Base-by-base conservation (phyloP, 2,329 filamentous ascomycete genomes). In the Penicillium corylophilum region DNA sequence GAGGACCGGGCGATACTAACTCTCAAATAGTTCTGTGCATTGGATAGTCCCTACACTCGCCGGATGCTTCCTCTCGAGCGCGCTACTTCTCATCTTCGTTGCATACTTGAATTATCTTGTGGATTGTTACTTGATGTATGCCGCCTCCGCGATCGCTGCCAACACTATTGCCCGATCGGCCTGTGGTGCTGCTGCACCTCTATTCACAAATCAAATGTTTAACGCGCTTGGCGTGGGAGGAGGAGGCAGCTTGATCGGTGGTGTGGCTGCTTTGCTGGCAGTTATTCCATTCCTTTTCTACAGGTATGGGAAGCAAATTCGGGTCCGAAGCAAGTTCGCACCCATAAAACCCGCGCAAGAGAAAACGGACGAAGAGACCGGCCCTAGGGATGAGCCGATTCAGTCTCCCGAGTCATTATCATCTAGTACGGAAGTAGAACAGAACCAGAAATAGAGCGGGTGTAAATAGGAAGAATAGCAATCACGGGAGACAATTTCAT, bases 61-160 rank as follows among this genome's bases (percentile, higher is more conserved):
- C 2, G 76, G 76, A 1, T 70, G 70, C 15, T 74, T 77, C 50
- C 65, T 79, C 1, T 53, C 71, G 0, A 65, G 68, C 4, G 68
- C 67, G 3, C 74, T 79, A 44, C 48, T 76, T 12, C 65, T 78
- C 29, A 71, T 78, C 29, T 82, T 85, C 59, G 77, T 83, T 44
- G 69, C 75, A 33, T 79, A 77, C 56, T 67, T 82, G 31, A 82
- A 79, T 58, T 82, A 82, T 50, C 71, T 83, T 9, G 77, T 80
- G 40, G 80, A 82, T 61, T 69, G 73, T 1, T 82, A 82, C 51
- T 69, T 56, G 20, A 71, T 69, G 66, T 73, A 67, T 48, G 58
- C 58, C 18, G 60, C 60, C 12, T 59, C 56, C 8, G 60, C 60
- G 3, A 57, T 63, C 31, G 60, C 60, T 6, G 60, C 60, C 3